Conservation (phyloP, 805 yeast species). For the Suhomyces pyralidae region DNA sequence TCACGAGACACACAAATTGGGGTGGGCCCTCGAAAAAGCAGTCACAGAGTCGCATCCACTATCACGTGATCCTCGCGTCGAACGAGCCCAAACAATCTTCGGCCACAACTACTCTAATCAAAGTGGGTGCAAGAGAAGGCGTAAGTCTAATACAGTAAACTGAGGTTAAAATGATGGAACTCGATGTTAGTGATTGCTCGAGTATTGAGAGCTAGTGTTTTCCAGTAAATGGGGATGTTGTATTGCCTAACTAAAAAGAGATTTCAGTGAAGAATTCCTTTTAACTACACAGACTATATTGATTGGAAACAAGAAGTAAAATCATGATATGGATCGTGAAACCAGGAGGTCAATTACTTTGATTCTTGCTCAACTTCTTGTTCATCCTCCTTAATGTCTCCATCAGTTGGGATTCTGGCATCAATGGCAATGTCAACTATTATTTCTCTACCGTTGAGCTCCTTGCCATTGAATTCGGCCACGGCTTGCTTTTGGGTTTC, state of each 20-base stretch:
- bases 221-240: neutral
- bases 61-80: neutral
- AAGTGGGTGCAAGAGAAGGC: neutral
- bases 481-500: conserved; percentile 71
- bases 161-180: too few species aligned
- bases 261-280: conserved; percentile 14
- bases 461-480: conserved; percentile 62
- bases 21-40: conserved; percentile 1
- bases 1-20: neutral
- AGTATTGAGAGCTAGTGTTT: too few species aligned
- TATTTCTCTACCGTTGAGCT: conserved; percentile 62
- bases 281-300: conserved; percentile 2
- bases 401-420: conserved; percentile 29
- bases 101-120: neutral
- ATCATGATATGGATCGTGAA: conserved; percentile 2
- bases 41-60: neutral
- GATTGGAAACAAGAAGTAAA: conserved; percentile 4
- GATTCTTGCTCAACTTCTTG: neutral
- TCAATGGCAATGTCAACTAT: conserved; percentile 74
- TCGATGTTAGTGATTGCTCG: too few species aligned
- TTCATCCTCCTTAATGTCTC: neutral
- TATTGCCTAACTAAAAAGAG: conserved; percentile 5
- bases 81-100: neutral
- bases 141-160: too few species aligned
- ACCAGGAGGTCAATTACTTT: neutral